Percentiles rank a stretch among this genome's conserved stretches.
Evolutionary conservation across 2,329 filamentous ascomycete species (phyloP).

Genomic region (Lasiodiplodia hormozganensis): DNA sequence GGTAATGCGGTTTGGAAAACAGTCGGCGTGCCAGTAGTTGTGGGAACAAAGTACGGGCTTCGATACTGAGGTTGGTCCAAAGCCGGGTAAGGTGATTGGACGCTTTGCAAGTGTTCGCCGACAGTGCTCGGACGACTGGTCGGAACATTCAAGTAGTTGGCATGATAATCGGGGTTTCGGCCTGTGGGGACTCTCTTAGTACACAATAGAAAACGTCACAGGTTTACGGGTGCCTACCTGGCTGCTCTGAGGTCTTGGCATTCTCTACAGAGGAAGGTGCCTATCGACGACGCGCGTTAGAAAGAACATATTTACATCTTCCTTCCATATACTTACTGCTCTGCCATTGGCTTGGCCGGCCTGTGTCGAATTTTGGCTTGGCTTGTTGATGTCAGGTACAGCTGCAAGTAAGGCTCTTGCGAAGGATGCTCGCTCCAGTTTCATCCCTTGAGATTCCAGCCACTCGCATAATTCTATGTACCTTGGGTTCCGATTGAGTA

Average conservation of each 20-base stretch:
- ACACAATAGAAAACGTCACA: background rate
- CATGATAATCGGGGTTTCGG: background rate
- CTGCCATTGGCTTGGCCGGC: background rate
- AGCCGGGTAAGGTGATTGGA: background rate
- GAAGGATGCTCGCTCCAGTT: slow-evolving; percentile 60
- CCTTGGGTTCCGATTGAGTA: slow-evolving; percentile 61
- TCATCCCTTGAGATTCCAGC: slow-evolving; percentile 58
- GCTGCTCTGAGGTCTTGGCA: background rate
- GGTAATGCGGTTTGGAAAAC: slow-evolving; percentile 10
- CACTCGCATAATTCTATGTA: slow-evolving; percentile 63
- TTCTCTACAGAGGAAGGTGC: background rate
- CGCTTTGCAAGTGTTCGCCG: background rate
- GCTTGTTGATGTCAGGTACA: slow-evolving; percentile 50
- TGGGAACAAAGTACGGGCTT: slow-evolving; percentile 29
- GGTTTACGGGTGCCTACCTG: background rate
- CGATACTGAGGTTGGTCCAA: background rate
- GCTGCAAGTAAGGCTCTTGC: slow-evolving; percentile 58
- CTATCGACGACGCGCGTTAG: background rate
- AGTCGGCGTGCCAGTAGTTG: background rate
- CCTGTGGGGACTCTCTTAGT: background rate
- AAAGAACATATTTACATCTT: background rate
- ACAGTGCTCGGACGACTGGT: background rate
- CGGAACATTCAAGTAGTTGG: background rate
- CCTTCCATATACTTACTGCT: background rate
- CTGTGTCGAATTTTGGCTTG: background rate